Evolutionary conservation across 371 early-diverging fungal species (phyloP).

Genomic region (Encephalitozoon hellem): DNA sequence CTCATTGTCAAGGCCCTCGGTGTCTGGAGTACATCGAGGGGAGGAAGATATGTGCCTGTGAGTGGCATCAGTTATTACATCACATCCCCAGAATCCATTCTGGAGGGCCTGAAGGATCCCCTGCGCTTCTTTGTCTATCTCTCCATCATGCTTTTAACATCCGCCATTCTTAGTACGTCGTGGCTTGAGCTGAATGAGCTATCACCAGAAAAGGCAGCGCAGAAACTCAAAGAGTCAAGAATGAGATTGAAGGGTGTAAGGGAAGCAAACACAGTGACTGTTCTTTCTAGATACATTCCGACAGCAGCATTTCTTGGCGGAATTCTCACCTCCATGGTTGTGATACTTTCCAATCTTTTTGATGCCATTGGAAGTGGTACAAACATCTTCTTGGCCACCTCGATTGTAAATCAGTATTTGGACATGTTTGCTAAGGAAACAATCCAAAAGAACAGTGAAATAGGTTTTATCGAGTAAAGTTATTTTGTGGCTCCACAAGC

Average conservation of each 20-base stretch:
- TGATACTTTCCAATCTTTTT: constrained; percentile 79
- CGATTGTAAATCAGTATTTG: constrained; percentile 83
- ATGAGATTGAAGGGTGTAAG: constrained; percentile 84
- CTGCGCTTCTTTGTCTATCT: constrained; percentile 81
- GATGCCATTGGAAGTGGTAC: constrained; percentile 89
- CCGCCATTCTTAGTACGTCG: constrained; percentile 85
- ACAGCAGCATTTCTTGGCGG: constrained; percentile 85
- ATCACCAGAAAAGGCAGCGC: constrained; percentile 88
- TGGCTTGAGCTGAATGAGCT: constrained; percentile 97
- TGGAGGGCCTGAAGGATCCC: constrained; percentile 74
- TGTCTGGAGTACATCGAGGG: constrained; percentile 72
- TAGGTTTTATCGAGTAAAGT: constrained; percentile 50
- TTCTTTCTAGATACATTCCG: constrained; percentile 92
- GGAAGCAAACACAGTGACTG: constrained; percentile 86
- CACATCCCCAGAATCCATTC: constrained; percentile 78
- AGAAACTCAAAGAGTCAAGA: constrained; percentile 87
- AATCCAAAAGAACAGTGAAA: constrained; percentile 57
- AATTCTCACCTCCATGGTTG: constrained; percentile 80
- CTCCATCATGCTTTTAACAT: constrained; percentile 75
- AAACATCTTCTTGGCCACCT: constrained; percentile 93
- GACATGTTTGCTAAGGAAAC: constrained; percentile 60
- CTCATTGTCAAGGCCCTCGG: constrained; percentile 83
- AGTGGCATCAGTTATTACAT: constrained; percentile 92
- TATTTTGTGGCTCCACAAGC: neutral
- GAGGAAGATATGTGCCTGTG: constrained; percentile 75